phyloP scores from a whole-genome alignment of 1,284 basidiomycete species.

The Pyrrhoderma noxium region DNA sequence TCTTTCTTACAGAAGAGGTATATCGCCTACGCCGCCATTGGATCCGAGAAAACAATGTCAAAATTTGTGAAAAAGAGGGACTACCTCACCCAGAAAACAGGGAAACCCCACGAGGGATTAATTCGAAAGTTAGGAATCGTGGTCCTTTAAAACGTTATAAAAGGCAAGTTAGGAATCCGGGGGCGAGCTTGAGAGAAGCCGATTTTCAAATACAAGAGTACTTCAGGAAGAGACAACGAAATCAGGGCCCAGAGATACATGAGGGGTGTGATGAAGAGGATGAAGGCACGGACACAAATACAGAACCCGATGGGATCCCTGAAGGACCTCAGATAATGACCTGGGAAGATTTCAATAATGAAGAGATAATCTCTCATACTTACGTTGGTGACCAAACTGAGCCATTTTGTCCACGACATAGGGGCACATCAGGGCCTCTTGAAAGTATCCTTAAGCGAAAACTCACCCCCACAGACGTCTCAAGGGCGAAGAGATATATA shows the following conservation, averaged over 20 bases:
- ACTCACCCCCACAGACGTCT: no score
- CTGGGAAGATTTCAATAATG: constrained; percentile 10
- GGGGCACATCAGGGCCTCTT: no score
- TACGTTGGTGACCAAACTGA: no score
- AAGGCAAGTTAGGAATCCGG: neutral
- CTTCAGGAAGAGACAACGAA: neutral
- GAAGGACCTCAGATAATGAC: constrained; percentile 11
- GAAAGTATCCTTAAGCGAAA: no score
- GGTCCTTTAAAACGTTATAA: constrained; percentile 7
- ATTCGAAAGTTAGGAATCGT: neutral
- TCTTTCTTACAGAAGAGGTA: neutral
- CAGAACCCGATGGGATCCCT: neutral
- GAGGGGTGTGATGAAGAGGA: no score
- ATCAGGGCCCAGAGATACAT: constrained; percentile 1
- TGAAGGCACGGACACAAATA: neutral
- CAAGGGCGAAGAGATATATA: no score
- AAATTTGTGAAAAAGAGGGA: constrained; percentile 5
- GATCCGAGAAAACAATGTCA: constrained; percentile 10
- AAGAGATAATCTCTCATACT: no score
- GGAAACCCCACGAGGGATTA: constrained; percentile 8
- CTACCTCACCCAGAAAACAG: constrained; percentile 12
- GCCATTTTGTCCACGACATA: no score
- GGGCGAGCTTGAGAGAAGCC: neutral
- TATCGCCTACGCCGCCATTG: neutral
- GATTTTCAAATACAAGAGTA: neutral